Evolutionary conservation across 2,329 filamentous ascomycete genomes (phyloP), one percentile per base, ranked within the genome.

Genomic region (Dendrostoma leiphaemia): DNA sequence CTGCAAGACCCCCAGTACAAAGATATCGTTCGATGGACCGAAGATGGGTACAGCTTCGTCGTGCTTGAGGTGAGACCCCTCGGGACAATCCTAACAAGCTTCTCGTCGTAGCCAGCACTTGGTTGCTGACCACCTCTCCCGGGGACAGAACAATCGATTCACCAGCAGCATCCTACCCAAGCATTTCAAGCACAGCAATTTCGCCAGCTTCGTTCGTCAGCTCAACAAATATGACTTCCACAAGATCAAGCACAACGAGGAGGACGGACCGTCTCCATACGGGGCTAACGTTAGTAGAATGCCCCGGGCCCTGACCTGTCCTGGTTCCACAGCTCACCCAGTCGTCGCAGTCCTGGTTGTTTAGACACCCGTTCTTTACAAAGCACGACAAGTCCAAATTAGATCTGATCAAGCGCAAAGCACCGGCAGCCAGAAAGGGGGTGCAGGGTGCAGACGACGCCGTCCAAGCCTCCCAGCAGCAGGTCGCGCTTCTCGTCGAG

Each of bases 151-250:
- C 71, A 93, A 97, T 71, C 96, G 96, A 71, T 99, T 99, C 67
- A 97, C 94, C 21, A 96, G 97, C 70, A 89, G 90, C 35, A 96
- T 99, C 64, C 83, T 99, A 15, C 94, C 94, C 2, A 97, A 97
- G 69, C 91, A 97, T 66, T 99, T 99, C 79, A 99, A 99, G 73
- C 94, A 97, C 74, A 96, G 91, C 81, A 97, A 97, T 71, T 97
- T 97, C 75, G 92, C 92, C 29, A 96, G 91, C 72, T 97, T 97
- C 68, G 92, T 97, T 55, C 88, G 92, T 46, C 92, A 97, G 70
- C 77, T 97, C 55, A 97, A 97, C 77, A 97, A 97, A 70, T 97
- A 96, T 71, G 92, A 96, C 68, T 99, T 99, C 64, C 94, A 99
- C 78, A 99, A 99, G 78, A 92, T 97, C 60, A 84, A 94, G 61